Evolutionary conservation across 2,329 filamentous ascomycete genomes (phyloP).

Genomic region (Penicillium sp.): DNA sequence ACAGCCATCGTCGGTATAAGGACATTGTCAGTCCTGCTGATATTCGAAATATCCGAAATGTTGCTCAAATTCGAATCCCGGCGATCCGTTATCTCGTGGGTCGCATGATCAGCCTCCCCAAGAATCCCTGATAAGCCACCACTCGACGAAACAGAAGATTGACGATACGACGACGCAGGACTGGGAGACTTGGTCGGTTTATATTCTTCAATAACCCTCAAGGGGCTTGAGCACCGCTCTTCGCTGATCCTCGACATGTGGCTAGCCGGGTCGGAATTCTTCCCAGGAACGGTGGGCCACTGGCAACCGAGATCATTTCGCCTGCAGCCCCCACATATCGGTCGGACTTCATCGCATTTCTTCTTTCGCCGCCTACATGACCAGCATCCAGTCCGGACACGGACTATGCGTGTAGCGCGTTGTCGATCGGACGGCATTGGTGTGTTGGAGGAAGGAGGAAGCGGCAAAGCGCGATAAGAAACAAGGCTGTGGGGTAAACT

Average conservation of each 20-base stretch:
- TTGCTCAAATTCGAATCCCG: background rate
- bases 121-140: constrained; percentile 9
- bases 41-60: background rate
- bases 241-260: background rate
- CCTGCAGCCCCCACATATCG: constrained; percentile 35
- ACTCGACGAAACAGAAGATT: constrained; percentile 17
- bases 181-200: constrained; percentile 5
- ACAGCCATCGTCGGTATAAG: constrained; percentile 8
- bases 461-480: background rate
- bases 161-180: constrained; percentile 15
- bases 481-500: constrained; percentile 2
- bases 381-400: constrained; percentile 34
- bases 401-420: constrained; percentile 30
- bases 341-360: constrained; percentile 35
- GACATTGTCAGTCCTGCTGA: background rate
- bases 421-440: constrained; percentile 27
- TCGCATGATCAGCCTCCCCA: constrained; percentile 3
- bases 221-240: constrained; percentile 6
- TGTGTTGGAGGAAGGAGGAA: background rate
- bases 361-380: constrained; percentile 35
- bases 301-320: constrained; percentile 31
- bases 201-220: constrained; percentile 6
- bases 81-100: background rate
- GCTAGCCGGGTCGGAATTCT: constrained; percentile 6
- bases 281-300: constrained; percentile 26